A percentile compares a stretch with the other conserved stretches of the same genome.
phyloP scores from a whole-genome alignment of 2,329 filamentous ascomycete genomes.

The Trichoderma sp. region DNA sequence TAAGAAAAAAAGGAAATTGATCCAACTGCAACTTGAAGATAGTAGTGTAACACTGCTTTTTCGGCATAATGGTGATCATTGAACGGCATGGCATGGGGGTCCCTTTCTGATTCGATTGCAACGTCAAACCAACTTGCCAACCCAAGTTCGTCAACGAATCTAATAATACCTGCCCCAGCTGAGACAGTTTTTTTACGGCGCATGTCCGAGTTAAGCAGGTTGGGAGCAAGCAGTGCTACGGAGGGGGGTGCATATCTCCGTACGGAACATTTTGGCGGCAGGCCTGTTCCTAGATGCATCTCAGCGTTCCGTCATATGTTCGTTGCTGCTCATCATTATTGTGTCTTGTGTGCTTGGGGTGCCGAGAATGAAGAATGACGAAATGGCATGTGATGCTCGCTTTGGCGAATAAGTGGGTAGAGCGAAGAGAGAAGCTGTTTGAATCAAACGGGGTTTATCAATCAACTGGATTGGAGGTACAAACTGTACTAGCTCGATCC shows the following conservation, averaged over 20 bases:
- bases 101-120: not conserved
- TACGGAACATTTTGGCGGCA: conserved; percentile 6
- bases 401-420: conserved; percentile 5
- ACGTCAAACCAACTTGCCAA: not conserved
- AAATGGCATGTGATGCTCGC: conserved; percentile 21
- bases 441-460: not conserved
- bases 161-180: not conserved
- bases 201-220: conserved; percentile 2
- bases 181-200: not conserved
- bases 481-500: not conserved
- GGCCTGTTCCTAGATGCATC: conserved; percentile 9
- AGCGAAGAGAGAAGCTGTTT: not conserved
- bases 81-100: not conserved
- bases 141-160: not conserved
- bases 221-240: not conserved
- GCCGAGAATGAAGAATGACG: not conserved
- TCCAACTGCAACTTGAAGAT: not conserved
- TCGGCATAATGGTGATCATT: conserved; percentile 12
- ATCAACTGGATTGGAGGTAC: not conserved
- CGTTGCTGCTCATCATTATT: conserved; percentile 1
- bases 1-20: not conserved
- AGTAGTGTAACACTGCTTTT: not conserved
- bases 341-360: not conserved
- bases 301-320: conserved; percentile 12
- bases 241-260: not conserved